Evolutionary conservation across 2,329 filamentous ascomycete species (phyloP).

Genomic region (Rhinocladiella similis): DNA sequence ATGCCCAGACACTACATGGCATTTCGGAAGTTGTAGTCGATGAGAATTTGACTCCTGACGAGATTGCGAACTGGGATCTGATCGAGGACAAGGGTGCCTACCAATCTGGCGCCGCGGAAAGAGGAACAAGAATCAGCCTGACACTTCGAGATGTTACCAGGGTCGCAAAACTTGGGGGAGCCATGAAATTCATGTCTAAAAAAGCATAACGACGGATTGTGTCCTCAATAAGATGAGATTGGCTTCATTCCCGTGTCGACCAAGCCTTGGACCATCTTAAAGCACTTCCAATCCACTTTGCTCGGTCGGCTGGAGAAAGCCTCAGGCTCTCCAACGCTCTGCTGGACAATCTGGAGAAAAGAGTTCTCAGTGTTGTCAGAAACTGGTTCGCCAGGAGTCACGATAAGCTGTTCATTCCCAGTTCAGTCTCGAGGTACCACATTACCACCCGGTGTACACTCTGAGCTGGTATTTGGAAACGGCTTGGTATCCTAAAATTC

Average conservation of each 20-base stretch:
- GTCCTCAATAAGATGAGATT: neutral
- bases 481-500: too few species aligned
- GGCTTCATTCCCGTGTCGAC: neutral
- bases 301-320: too few species aligned
- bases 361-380: too few species aligned
- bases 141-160: constrained; percentile 82
- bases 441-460: too few species aligned
- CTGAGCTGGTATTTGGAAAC: too few species aligned
- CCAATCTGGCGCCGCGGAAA: constrained; percentile 44
- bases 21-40: constrained; percentile 62
- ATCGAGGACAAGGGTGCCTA: constrained; percentile 45
- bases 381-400: too few species aligned
- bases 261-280: too few species aligned
- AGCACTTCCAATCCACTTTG: too few species aligned
- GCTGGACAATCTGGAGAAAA: too few species aligned
- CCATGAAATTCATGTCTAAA: constrained; percentile 29
- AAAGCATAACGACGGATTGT: neutral
- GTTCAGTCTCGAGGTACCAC: too few species aligned
- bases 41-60: constrained; percentile 52
- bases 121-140: constrained; percentile 58
- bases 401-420: too few species aligned
- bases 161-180: constrained; percentile 69
- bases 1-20: constrained; percentile 60
- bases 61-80: constrained; percentile 59
- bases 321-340: too few species aligned